Evolutionary conservation across 176 grass and related monocot genomes (phyloP).

Genomic region (Coix lacrymajobi): DNA sequence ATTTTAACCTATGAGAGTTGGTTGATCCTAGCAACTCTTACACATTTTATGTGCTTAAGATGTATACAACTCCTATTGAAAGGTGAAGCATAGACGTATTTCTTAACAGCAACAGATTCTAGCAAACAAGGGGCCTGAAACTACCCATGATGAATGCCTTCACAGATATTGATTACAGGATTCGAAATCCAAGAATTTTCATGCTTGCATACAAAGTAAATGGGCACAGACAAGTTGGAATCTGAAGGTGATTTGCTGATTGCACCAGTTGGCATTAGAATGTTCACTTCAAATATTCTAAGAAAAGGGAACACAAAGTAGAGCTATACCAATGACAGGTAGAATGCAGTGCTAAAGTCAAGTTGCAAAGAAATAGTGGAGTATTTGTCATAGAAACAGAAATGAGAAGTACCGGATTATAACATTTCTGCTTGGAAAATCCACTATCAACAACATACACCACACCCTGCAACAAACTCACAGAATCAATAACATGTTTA

Average conservation of each 20-base stretch:
- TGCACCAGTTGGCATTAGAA: not conserved
- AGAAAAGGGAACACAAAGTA: not conserved
- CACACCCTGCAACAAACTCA: conserved; percentile 49
- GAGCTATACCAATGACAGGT: not conserved
- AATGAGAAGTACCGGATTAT: conserved; percentile 74
- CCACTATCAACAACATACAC: conserved; percentile 96
- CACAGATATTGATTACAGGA: not conserved
- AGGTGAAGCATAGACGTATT: not conserved
- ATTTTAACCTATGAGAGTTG: not conserved
- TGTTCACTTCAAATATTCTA: not conserved
- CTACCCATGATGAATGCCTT: conserved; percentile 2
- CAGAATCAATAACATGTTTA: conserved; percentile 13
- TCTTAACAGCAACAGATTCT: not conserved
- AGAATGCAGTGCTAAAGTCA: conserved; percentile 11
- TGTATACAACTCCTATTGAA: not conserved
- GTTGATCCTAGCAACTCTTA: not conserved
- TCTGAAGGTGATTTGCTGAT: conserved; percentile 5
- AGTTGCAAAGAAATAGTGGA: not conserved
- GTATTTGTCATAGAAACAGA: not conserved
- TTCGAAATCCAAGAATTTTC: not conserved
- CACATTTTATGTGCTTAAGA: not conserved
- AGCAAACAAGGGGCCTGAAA: not conserved
- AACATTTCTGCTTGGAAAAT: conserved; percentile 98
- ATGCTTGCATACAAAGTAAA: not conserved
- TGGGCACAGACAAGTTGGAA: not conserved